Evolutionary conservation across 345 rosid genomes (phyloP).

Genomic region (Arabidopsis suecica): DNA sequence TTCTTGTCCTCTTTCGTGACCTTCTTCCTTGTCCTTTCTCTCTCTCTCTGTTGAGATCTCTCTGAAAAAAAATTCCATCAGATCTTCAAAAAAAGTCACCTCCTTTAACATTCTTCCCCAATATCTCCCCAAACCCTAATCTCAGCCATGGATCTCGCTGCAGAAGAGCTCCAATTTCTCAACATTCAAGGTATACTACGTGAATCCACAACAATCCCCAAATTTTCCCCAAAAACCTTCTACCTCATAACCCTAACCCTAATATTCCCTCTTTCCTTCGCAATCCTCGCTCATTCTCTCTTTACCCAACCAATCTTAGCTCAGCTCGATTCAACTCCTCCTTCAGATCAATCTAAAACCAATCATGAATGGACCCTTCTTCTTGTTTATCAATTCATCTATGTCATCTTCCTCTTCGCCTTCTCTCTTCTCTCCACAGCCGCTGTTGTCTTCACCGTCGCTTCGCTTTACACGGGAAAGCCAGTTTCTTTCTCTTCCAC

Average conservation of each 20-base stretch:
- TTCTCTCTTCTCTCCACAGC: constrained; percentile 97
- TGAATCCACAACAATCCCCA: constrained; percentile 72
- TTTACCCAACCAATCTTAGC: constrained; percentile 69
- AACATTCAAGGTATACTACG: constrained; percentile 53
- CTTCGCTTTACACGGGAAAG: constrained; percentile 84
- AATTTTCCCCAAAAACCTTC: constrained; percentile 64
- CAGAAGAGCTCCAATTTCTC: constrained; percentile 76
- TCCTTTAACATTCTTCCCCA: not conserved
- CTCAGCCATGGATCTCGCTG: constrained; percentile 66
- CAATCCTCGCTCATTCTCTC: constrained; percentile 81
- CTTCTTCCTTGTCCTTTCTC: not conserved
- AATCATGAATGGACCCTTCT: constrained; percentile 77
- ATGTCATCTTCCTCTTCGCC: constrained; percentile 85
- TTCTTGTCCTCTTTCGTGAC: not conserved
- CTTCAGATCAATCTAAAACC: constrained; percentile 47
- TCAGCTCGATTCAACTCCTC: constrained; percentile 52
- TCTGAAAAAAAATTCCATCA: not conserved
- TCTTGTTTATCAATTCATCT: constrained; percentile 67
- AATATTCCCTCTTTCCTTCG: constrained; percentile 81
- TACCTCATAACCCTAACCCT: constrained; percentile 71
- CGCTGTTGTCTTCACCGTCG: constrained; percentile 94
- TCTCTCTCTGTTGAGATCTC: constrained; percentile 25
- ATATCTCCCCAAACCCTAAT: constrained; percentile 15
- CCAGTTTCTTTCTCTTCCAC: constrained; percentile 82
- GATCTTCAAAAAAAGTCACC: constrained; percentile 24